Evolutionary conservation across 1,284 basidiomycete genomes (phyloP).

Genomic region (Tremellales sp.): DNA sequence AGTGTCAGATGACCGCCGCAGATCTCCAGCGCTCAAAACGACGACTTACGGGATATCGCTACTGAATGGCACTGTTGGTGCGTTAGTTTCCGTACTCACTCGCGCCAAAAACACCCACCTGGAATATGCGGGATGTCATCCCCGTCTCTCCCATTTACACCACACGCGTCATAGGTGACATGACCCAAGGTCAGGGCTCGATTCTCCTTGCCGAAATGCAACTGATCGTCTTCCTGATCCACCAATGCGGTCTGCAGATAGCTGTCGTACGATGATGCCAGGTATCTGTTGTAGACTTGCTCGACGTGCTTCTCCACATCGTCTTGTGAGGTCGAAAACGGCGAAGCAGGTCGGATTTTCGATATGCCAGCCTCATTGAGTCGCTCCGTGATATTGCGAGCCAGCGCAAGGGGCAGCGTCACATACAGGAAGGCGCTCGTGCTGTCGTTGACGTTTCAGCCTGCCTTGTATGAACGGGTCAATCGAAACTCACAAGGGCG

Average conservation of each 20-base stretch:
- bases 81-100: neutral
- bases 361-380: conserved; percentile 46
- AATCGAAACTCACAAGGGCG: conserved; percentile 54
- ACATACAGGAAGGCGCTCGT: conserved; percentile 39
- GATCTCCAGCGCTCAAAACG: neutral
- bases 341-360: conserved; percentile 26
- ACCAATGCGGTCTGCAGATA: too few species aligned
- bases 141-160: conserved; percentile 32
- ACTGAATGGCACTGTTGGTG: conserved; percentile 13
- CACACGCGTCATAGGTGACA: conserved; percentile 44
- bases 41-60: conserved; percentile 25
- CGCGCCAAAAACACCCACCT: conserved; percentile 17
- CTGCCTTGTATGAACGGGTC: neutral
- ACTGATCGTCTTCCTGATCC: too few species aligned
- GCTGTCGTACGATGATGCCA: too few species aligned
- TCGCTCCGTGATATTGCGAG: conserved; percentile 30
- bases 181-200: conserved; percentile 37
- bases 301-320: conserved; percentile 22
- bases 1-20: neutral
- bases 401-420: conserved; percentile 34
- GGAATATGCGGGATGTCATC: conserved; percentile 49
- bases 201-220: neutral
- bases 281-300: conserved; percentile 22
- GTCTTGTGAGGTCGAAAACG: neutral
- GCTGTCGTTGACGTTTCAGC: conserved; percentile 11